Evolutionary conservation across 257 asterid species (phyloP).

Genomic region (Cruciata laevipes): DNA sequence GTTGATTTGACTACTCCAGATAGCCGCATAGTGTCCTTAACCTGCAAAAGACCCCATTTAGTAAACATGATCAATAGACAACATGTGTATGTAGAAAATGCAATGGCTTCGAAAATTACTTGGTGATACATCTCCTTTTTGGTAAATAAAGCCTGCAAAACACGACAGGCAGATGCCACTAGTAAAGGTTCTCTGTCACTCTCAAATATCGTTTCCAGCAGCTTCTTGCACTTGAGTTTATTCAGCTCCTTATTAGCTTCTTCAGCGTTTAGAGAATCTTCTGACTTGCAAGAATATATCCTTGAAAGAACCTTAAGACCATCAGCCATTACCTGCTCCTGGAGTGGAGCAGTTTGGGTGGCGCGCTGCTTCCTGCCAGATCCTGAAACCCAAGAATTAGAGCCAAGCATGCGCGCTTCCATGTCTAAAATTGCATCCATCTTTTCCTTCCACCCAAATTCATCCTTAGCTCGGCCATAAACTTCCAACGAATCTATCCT

Average conservation of each 20-base stretch:
- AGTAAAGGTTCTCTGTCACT: slow-evolving; percentile 89
- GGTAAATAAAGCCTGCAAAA: slow-evolving; percentile 82
- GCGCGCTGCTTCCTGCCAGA: slow-evolving; percentile 65
- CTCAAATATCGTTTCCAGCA: slow-evolving; percentile 77
- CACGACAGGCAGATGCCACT: slow-evolving; percentile 78
- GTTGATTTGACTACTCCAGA: slow-evolving; percentile 91
- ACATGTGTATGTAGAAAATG: not conserved
- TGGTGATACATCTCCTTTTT: slow-evolving; percentile 82
- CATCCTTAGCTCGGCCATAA: slow-evolving; percentile 97
- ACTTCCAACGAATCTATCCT: slow-evolving; percentile 92
- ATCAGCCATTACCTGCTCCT: slow-evolving; percentile 94
- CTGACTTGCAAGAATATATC: slow-evolving; percentile 53
- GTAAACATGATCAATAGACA: not conserved
- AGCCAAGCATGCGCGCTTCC: slow-evolving; percentile 83
- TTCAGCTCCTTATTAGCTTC: slow-evolving; percentile 52
- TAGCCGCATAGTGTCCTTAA: slow-evolving; percentile 88
- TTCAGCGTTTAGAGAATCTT: slow-evolving; percentile 50
- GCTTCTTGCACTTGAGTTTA: slow-evolving; percentile 60
- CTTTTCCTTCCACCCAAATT: slow-evolving; percentile 99
- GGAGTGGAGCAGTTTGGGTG: slow-evolving; percentile 62
- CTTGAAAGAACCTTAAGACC: slow-evolving; percentile 87
- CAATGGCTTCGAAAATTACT: slow-evolving; percentile 36
- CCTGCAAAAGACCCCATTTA: slow-evolving; percentile 37
- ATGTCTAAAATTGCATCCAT: slow-evolving; percentile 93
- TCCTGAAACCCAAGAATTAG: slow-evolving; percentile 53